Evolutionary conservation across 192 early-diverging fungal genomes (phyloP), one percentile per base, ranked within the genome.

Genomic region (Obelidium mucronatum): DNA sequence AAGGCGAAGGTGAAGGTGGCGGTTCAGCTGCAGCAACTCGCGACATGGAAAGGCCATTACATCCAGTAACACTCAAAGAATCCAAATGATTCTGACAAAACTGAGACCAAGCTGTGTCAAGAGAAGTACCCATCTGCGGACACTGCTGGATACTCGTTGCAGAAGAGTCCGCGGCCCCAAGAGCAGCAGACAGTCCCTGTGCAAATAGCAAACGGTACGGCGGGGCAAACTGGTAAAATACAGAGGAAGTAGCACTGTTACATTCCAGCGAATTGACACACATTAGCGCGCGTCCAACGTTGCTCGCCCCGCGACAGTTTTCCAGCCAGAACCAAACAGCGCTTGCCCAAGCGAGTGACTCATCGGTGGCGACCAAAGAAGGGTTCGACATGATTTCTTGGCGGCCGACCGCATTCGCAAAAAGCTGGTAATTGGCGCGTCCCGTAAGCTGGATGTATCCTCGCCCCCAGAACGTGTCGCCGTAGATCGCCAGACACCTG

Each of bases 251-350:
- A 35, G 62, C 62, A 6, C 62, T 65, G 26, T 11, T 19, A 35
- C 62, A 65, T 40, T 65, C 62, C 4, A 35, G 35, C 1, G 33
- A 22, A 26, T 65, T 65, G 31, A 65, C 35, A 35, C 62, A 65
- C 31, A 13, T 34, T 1, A 65, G 37, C 1, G 34, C 62, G 39
- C 15, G 11, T 15, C 62, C 62, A 1, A 65, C 62, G 1, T 6
- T 65, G 33, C 15, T 1, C 22, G 22, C 48, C 19, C 11, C 28
- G 11, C 48, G 0, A 44, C 67, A 69, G 22, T 24, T 52, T 39
- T 26, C 6, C n/a, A 6, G 13, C 67, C 67, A 69, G 67, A 69
- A 69, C 67, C 67, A 69, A 30, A 69, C 67, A 8, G 67, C 67
- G 19, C n/a, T 52, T 19, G 11, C 35, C 67, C 67, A 69, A 1